Conservation (phyloP, 2,329 filamentous ascomycete genomes). For the Drechslerella dactyloides region DNA sequence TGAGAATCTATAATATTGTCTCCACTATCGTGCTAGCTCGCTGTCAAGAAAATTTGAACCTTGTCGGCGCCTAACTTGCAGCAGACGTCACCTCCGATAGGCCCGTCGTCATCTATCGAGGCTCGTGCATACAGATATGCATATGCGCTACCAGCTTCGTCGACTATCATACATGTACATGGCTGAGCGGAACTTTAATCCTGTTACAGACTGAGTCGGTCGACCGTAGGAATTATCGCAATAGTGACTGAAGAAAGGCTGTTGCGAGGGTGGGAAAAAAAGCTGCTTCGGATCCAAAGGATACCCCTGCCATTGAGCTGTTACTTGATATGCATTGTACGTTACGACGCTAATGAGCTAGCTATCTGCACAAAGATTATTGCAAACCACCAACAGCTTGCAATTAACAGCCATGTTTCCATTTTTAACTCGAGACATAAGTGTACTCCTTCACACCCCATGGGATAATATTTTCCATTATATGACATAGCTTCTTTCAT, state of each 20-base stretch:
- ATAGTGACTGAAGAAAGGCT: too few relatives aligned
- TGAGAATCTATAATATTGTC: background rate
- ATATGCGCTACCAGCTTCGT: constrained; percentile 3
- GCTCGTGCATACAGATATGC: constrained; percentile 1
- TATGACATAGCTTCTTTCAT: too few relatives aligned
- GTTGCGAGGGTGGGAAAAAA: background rate
- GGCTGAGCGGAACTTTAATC: background rate
- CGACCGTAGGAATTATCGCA: too few relatives aligned
- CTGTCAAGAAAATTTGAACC: background rate
- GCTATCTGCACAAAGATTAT: background rate
- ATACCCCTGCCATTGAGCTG: background rate
- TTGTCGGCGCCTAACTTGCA: background rate
- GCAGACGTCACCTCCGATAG: background rate
- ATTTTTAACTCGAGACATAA: background rate
- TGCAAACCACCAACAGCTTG: constrained; percentile 4
- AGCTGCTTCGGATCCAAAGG: background rate
- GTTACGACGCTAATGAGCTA: background rate
- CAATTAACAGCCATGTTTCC: background rate
- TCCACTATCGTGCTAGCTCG: background rate
- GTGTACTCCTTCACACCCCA: background rate
- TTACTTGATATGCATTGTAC: too few relatives aligned
- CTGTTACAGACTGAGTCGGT: background rate
- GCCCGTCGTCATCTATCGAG: constrained; percentile 1
- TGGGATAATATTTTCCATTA: background rate
- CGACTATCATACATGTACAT: background rate